A percentile compares a stretch with the other conserved stretches of the same genome.
These are phyloP conservation scores for Curvularia lunata DNA, from an alignment of 2,329 filamentous ascomycete species.

Conservation along the genomic window DNA sequence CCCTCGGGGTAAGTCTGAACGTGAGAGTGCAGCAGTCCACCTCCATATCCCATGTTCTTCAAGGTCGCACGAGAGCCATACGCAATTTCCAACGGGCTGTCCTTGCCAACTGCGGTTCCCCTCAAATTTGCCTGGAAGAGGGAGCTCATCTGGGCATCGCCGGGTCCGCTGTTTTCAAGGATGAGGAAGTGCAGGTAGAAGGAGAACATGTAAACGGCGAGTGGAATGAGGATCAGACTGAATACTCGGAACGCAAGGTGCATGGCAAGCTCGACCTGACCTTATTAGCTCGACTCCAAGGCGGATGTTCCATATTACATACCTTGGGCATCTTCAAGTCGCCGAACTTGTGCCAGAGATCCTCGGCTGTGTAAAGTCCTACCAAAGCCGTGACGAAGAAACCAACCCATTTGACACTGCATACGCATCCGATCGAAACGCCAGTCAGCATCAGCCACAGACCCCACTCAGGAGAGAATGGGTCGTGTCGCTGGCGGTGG, in stretches of 20 bases:
- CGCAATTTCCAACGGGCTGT: constrained; percentile 91
- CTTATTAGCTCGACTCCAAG: constrained; percentile 25
- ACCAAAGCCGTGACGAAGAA: constrained; percentile 95
- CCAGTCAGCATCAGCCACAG: constrained; percentile 93
- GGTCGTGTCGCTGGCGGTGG: constrained; percentile 82
- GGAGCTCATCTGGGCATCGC: constrained; percentile 99
- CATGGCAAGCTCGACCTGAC: constrained; percentile 69
- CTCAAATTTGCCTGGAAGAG: constrained; percentile 96
- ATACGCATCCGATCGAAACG: constrained; percentile 95
- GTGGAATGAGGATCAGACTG: constrained; percentile 85
- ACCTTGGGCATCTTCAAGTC: constrained; percentile 89
- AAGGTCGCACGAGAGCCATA: constrained; percentile 87
- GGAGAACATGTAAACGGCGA: constrained; percentile 92
- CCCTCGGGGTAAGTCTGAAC: constrained; percentile 95
- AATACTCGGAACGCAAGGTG: constrained; percentile 82
- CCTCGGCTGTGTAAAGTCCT: constrained; percentile 92
- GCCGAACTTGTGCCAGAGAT: constrained; percentile 98
- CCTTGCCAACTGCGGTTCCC: constrained; percentile 91
- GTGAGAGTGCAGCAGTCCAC: constrained; percentile 94
- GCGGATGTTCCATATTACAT: constrained; percentile 14
- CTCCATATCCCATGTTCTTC: constrained; percentile 99
- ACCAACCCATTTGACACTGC: constrained; percentile 98
- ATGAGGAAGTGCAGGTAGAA: constrained; percentile 96
- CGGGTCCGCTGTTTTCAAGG: constrained; percentile 89
- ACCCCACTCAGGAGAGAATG: constrained; percentile 92